Conservation (phyloP, 108 stramenopile species). For the Schizochytrium sp. region DNA sequence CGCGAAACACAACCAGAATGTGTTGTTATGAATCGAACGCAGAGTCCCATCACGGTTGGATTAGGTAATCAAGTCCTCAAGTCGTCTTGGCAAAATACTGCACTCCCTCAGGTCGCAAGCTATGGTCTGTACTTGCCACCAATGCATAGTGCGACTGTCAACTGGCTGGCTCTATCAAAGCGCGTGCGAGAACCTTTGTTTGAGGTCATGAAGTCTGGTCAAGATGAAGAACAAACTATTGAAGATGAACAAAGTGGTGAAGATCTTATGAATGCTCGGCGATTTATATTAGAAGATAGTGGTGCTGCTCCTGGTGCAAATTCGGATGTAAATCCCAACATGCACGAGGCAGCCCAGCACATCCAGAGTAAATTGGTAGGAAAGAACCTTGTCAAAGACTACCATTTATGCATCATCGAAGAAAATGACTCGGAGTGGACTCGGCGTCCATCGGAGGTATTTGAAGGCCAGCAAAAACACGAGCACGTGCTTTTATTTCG, state of each 20-base stretch:
- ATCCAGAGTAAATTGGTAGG: neutral
- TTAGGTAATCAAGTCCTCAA: neutral
- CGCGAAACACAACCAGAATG: conserved; percentile 44
- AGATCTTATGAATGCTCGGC: neutral
- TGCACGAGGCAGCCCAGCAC: neutral
- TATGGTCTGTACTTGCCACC: neutral
- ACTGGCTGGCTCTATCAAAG: neutral
- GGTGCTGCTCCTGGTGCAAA: neutral
- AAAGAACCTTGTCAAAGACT: neutral
- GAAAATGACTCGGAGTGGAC: conserved; percentile 2
- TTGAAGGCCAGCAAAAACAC: neutral
- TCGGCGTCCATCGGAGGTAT: conserved; percentile 4
- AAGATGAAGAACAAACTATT: neutral
- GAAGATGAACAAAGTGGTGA: neutral
- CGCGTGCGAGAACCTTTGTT: neutral
- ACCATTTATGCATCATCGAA: neutral
- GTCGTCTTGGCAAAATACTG: neutral
- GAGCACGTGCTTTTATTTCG: neutral
- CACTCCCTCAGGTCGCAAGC: neutral
- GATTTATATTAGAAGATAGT: neutral
- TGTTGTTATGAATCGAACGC: neutral
- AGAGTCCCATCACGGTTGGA: neutral
- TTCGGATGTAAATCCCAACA: neutral
- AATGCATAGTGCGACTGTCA: neutral
- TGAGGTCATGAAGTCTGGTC: neutral